Base-by-base conservation (phyloP, 371 early-diverging fungal genomes). In the Mortierella sp. region DNA sequence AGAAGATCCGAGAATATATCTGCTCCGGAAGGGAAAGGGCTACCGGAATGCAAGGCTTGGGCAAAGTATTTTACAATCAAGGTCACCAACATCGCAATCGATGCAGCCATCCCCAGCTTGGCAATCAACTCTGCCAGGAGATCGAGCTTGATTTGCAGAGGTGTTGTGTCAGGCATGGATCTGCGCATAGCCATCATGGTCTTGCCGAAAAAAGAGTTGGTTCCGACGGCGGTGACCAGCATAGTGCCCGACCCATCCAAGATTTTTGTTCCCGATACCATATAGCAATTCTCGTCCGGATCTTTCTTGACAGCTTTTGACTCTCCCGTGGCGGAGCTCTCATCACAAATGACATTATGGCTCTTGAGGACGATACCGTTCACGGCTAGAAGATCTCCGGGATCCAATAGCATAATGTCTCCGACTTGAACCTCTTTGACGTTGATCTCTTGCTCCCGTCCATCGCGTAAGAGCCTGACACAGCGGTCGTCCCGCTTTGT, bases 281-380 rank as follows among this genome's bases (percentile, higher is more conserved):
- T 80, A 72, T 95, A 96, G 44, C 91, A 92, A 7, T 71, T 60
- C 26, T 89, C 87, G 17, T 85, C 84, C 0, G 82, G 34, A 39
- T 81, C 82, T 80, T 94, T 93, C 70, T 89, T 90, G 78, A 96
- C 83, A 0, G 92, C 86, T 47, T 96, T 93, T 2, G 94, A 89
- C 83, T 97, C 97, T 64, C 97, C 97, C 0, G 97, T 97, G 14
- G 94, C 91, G 32, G 94, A 90, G n/a, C 92, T 92, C 79, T 97
- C 97, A 79, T 97, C 97, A 73, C 93, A 93, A 15, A 84, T 86
- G 47, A 97, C 69, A 70, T 93, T 92, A 64, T 92, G 92, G 24
- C 95, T 95, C 39, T 79, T 67, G n/a, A 95, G 64, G 50, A 86
- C 86, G 52, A 98, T 81, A 68, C 94, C 94, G 73, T 98, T 98